Evolutionary conservation across 2,329 filamentous ascomycete species (phyloP).

Genomic region (Apiospora hydei): DNA sequence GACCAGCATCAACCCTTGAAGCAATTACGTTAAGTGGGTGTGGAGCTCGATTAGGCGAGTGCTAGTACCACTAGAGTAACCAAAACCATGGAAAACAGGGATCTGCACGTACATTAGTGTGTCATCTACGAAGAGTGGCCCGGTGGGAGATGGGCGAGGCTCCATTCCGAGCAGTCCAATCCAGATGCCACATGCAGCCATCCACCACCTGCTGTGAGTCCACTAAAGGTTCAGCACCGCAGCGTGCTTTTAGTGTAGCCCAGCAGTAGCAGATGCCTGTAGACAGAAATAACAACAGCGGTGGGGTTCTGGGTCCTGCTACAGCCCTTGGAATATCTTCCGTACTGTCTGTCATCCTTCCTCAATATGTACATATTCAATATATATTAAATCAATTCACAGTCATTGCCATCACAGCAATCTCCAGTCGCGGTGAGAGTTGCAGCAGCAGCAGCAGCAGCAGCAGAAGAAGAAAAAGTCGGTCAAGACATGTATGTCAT

Average conservation of each 20-base stretch:
- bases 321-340: neutral
- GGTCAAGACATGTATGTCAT: conserved; percentile 4
- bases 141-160: conserved; percentile 1
- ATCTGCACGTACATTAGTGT: conserved; percentile 15
- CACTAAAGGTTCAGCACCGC: neutral
- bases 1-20: conserved; percentile 15
- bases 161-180: too few relatives aligned
- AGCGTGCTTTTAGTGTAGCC: neutral
- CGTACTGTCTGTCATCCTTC: neutral
- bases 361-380: neutral
- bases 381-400: neutral
- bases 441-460: neutral
- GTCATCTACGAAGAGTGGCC: conserved; percentile 6
- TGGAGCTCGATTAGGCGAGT: conserved; percentile 5
- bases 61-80: conserved; percentile 10
- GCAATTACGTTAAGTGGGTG: conserved; percentile 15
- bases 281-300: neutral
- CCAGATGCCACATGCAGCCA: neutral
- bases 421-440: conserved; percentile 1
- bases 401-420: neutral
- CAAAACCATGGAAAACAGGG: conserved; percentile 20
- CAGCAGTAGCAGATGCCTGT: neutral
- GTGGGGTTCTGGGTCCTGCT: neutral
- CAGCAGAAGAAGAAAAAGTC: conserved; percentile 2
- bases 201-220: neutral